A percentile compares a stretch with the other conserved stretches of the same genome.
These are phyloP conservation scores for Hippophae rhamnoides DNA, from an alignment of 306 rosid species.

Conservation along the genomic window DNA sequence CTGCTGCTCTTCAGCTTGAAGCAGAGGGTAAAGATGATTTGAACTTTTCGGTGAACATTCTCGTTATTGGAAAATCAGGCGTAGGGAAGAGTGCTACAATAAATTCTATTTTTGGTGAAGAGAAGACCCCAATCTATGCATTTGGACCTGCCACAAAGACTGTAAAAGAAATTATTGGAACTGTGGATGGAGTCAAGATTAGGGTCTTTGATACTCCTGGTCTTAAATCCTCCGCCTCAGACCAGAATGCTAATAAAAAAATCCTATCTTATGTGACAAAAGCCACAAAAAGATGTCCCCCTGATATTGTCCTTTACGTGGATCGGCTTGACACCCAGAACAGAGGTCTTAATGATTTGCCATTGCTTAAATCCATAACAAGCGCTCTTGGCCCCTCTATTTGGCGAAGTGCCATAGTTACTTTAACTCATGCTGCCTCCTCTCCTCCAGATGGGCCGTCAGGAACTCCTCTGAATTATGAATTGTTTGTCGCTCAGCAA, in stretches of 20 bases:
- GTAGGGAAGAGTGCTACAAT: conserved; percentile 98
- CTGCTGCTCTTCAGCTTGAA: conserved; percentile 64
- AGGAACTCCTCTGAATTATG: conserved; percentile 81
- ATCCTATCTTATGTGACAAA: conserved; percentile 62
- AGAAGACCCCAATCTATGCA: conserved; percentile 58
- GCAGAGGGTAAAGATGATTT: conserved; percentile 57
- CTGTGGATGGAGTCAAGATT: conserved; percentile 71
- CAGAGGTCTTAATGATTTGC: conserved; percentile 85
- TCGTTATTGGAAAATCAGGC: conserved; percentile 89
- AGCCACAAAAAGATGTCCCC: conserved; percentile 66
- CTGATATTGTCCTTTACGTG: conserved; percentile 83
- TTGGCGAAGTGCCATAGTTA: conserved; percentile 73
- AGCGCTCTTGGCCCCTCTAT: conserved; percentile 62
- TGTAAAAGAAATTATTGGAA: conserved; percentile 72
- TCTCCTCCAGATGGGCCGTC: conserved; percentile 99
- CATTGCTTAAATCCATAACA: conserved; percentile 57
- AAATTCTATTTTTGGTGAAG: conserved; percentile 86
- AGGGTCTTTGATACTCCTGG: conserved; percentile 92
- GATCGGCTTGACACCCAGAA: conserved; percentile 87
- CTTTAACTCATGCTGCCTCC: conserved; percentile 84
- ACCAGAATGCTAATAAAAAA: conserved; percentile 53
- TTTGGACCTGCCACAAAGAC: conserved; percentile 73
- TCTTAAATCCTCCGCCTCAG: conserved; percentile 69
- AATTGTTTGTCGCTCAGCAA: conserved; percentile 86
- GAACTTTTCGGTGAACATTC: conserved; percentile 59